These are phyloP conservation scores for Closterium sp. DNA, from an alignment of 139 green algal genomes.

Conservation along the genomic window DNA sequence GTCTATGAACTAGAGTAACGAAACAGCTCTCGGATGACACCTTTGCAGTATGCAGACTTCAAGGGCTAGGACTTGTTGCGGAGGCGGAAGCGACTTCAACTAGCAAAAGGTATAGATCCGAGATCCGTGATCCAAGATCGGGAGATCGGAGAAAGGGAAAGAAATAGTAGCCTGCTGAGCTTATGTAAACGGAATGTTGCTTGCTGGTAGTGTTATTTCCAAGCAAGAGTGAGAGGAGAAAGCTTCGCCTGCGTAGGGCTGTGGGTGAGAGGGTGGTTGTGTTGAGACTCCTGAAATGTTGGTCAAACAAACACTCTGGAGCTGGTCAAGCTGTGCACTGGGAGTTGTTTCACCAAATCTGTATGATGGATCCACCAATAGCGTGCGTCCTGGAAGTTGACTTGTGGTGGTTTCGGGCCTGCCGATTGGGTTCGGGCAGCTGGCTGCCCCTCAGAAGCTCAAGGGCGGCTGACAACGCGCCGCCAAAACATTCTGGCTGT, in stretches of 20 bases:
- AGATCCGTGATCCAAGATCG: too few relatives aligned
- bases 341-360: not conserved
- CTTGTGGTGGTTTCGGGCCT: not conserved
- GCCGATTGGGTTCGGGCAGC: not conserved
- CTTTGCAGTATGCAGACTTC: not conserved
- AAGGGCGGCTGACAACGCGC: not conserved
- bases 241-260: not conserved
- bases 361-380: not conserved
- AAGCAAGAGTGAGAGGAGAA: not conserved
- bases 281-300: too few relatives aligned
- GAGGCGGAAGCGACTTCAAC: too few relatives aligned
- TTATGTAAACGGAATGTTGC: not conserved
- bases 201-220: not conserved
- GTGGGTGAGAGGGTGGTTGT: too few relatives aligned
- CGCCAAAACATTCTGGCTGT: not conserved
- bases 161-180: not conserved
- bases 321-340: not conserved
- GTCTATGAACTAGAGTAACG: not conserved
- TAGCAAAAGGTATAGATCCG: too few relatives aligned
- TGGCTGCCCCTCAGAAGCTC: not conserved
- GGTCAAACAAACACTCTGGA: not conserved
- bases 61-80: not conserved
- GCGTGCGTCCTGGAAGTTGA: not conserved
- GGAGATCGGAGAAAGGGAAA: not conserved
- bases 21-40: not conserved